Percentiles rank a stretch among this genome's conserved stretches.
Evolutionary conservation across 306 rosid species (phyloP).

Genomic region (barrel medic (Medicago truncatula)): MtrunA17r5.0-ANR NC_053044.1:9740501-9741000

Average conservation of each 20-base stretch:
- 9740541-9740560: conserved; percentile 9
- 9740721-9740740: neutral
- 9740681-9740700: neutral
- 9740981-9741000: neutral
- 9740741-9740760: neutral
- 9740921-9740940: neutral
- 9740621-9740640: neutral
- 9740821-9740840: neutral
- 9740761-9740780: neutral
- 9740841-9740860: neutral
- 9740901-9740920: neutral
- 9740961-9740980: neutral
- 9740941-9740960: conserved; percentile 1
- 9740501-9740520: conserved; percentile 20
- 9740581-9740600: conserved; percentile 20
- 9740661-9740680: conserved; percentile 5
- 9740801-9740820: neutral
- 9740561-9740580: conserved; percentile 7
- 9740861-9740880: neutral
- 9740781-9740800: neutral
- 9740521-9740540: conserved; percentile 16
- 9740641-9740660: neutral
- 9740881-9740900: neutral
- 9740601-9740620: conserved; percentile 9
- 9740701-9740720: neutral